phyloP scores from a whole-genome alignment of 768 basidiomycete species.

The Pluteus cervinus region DNA sequence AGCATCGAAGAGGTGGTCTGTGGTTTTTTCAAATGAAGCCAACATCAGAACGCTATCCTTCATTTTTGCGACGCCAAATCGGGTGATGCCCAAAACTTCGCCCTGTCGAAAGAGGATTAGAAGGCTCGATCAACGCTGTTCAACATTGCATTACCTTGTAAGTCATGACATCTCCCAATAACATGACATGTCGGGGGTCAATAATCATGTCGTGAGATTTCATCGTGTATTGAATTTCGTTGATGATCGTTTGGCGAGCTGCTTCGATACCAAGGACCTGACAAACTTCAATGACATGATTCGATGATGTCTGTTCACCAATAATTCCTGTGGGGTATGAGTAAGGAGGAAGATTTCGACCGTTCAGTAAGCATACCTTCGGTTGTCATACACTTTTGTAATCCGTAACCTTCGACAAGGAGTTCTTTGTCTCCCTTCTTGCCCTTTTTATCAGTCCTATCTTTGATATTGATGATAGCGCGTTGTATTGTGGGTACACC shows the following conservation, averaged over 20 bases:
- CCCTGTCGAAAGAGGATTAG: slow-evolving; percentile 44
- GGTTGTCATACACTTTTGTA: slow-evolving; percentile 95
- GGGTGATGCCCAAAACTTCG: slow-evolving; percentile 95
- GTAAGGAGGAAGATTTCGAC: slow-evolving; percentile 3
- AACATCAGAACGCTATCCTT: slow-evolving; percentile 99
- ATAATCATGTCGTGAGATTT: slow-evolving; percentile 96
- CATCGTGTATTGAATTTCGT: slow-evolving; percentile 98
- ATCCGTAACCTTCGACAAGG: slow-evolving; percentile 94
- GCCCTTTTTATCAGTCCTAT: slow-evolving; percentile 72
- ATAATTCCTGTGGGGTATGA: slow-evolving; percentile 66
- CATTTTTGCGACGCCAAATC: slow-evolving; percentile 99
- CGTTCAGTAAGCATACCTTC: slow-evolving; percentile 74
- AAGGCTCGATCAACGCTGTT: neutral
- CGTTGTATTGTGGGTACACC: slow-evolving; percentile 84
- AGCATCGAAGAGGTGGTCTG: slow-evolving; percentile 97
- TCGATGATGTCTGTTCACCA: slow-evolving; percentile 88
- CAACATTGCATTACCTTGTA: slow-evolving; percentile 67
- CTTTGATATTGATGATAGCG: slow-evolving; percentile 95
- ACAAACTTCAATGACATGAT: slow-evolving; percentile 95
- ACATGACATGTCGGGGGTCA: slow-evolving; percentile 97
- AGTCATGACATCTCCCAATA: slow-evolving; percentile 97
- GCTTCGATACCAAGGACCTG: slow-evolving; percentile 98
- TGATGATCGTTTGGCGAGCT: slow-evolving; percentile 88
- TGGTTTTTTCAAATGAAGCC: slow-evolving; percentile 99
- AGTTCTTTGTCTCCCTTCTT: slow-evolving; percentile 88